Evolutionary conservation across 2,329 filamentous ascomycete species (phyloP).

Genomic region (Tolypocladium capitatum): DNA sequence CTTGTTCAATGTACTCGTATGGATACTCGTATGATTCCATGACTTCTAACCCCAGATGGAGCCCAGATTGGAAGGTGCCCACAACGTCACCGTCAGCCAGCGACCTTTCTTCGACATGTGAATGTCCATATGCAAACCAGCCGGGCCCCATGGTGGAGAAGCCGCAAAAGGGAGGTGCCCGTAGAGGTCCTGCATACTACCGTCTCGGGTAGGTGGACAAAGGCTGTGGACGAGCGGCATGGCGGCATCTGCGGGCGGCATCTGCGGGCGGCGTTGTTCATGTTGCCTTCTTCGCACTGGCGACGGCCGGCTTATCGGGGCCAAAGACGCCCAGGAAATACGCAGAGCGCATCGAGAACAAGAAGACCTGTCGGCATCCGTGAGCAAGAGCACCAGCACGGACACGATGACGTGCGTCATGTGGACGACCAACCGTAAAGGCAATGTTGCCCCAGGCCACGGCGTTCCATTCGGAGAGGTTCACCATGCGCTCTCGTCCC

Average conservation of each 20-base stretch:
- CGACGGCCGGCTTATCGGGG: conserved; percentile 17
- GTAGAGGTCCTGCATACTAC: no score
- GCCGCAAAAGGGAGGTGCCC: no score
- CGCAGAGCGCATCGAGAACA: conserved; percentile 41
- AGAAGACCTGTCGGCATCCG: conserved; percentile 26
- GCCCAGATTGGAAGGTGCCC: background rate
- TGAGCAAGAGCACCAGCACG: background rate
- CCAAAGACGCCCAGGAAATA: conserved; percentile 51
- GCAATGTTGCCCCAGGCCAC: conserved; percentile 64
- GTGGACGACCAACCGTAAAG: conserved; percentile 36
- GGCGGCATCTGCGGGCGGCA: background rate
- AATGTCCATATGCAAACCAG: background rate
- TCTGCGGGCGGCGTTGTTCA: conserved; percentile 4
- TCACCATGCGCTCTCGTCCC: conserved; percentile 38
- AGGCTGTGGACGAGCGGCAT: background rate
- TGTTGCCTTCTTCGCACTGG: conserved; percentile 13
- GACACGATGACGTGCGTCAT: background rate
- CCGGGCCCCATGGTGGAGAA: no score
- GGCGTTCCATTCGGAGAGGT: conserved; percentile 49
- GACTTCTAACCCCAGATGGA: no score
- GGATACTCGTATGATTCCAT: no score
- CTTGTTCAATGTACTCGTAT: no score
- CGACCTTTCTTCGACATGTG: background rate
- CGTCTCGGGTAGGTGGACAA: background rate
- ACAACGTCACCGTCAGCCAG: background rate